Evolutionary conservation across 2,329 filamentous ascomycete genomes (phyloP), one percentile per base, ranked within the genome.

Genomic region (Nemania sp.): DNA sequence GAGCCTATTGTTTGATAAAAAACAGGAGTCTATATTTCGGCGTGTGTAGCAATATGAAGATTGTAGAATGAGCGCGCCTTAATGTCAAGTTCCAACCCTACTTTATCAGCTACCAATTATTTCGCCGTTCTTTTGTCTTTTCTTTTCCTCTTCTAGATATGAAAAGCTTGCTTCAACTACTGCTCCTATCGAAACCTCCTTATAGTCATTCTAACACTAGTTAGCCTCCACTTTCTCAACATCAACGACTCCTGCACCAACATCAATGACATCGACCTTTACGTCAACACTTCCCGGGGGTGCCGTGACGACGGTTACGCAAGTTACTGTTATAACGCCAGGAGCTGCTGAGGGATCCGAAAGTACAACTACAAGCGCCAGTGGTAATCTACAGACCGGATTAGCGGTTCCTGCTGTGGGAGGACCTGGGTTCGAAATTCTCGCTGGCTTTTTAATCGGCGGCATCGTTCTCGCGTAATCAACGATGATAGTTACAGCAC

Each of bases 241-340:
- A 20, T 55, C 74, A 53, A 74, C 67, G 18, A 71, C 47, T 15
- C 62, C 72, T 32, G 72, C 67, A 5, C 58, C 66, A 10, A 68
- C 66, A 43, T 62, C 69, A 59, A 74, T 54, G 29, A 77, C 76
- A 8, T 76, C 75, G n/a, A 77, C 73, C 2, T 77, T 73, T 38
- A 75, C 72, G 24, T 71, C 70, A 7, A 79, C 77, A 2, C 71
- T 77, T 1, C 74, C 77, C 1, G 75, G 72, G 43, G 77, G 77
- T 7, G 74, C 68, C 2, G 64, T 76, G 63, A 77, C 74, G 7
- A 78, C 76, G 18, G 72, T 79, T n/a, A 77, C 75, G 10, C 73
- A 75, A 5, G 73, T 77, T 29, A 68, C 72, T 4, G 69, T 78
- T 3, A 69, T 79, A 7, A 74, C 73, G 38, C 74, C 75, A 1